Base-by-base conservation (phyloP, 257 asterid species). In the Fraxinus anomala region DNA sequence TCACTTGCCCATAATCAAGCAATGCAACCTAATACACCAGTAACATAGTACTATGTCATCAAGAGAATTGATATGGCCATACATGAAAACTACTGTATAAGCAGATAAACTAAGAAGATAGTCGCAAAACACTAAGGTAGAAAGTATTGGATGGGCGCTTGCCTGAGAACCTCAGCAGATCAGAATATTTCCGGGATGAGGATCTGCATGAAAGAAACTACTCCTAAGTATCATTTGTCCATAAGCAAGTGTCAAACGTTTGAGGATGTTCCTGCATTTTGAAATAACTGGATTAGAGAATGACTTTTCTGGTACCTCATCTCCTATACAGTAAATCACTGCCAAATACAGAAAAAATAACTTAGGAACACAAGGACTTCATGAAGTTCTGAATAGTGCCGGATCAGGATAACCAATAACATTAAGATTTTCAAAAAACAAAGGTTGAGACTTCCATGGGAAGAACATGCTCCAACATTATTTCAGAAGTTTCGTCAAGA, bases 1-100 rank as follows among this genome's bases (percentile, higher is more conserved):
- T 96, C 88, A 96, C 99, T 96, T 96, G 99, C 80, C 99, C 99
- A 6, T 93, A 96, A 83, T 96, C 99, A 73, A 96, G 96, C 87
- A 96, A 86, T 5, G 98, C 97, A 80, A 93, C 99, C 99, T 96
- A 82, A 77, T 68, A 51, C 49, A 66, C 70, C 28, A 76, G 75
- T 73, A 68, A 66, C 63, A 4, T 37, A 68, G 7, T 39, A 34
- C 37, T 31, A 74, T 30, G 30, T 59, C 76, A 23, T 17, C 36
- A 34, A 67, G 80, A 69, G 44, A 49, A 26, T 42, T 59, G 61
- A 73, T 3, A 67, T 3, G 19, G 44, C 39, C 36, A 51, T 40
- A 37, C 19, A 56, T 31, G 30, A 65, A 65, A 80, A 75, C 63
- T 40, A 28, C 61, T 6, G 2, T 59, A 49, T 44, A 33, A 79